Evolutionary conservation across 768 basidiomycete genomes (phyloP), one percentile per base, ranked within the genome.

Genomic region (Rhodotorula toruloides): DNA sequence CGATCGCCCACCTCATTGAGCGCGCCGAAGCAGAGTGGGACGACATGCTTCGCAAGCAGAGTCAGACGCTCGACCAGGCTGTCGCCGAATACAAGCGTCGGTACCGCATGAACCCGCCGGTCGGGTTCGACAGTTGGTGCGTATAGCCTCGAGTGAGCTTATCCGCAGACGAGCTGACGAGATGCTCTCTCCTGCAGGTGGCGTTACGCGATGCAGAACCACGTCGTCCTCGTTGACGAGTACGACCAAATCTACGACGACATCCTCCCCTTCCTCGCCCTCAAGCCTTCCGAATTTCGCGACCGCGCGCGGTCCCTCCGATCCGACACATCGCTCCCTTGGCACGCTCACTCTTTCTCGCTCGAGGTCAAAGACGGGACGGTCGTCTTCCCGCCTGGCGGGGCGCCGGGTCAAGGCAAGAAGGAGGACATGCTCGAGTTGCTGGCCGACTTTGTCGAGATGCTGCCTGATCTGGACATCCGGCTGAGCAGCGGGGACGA

Each of bases 71-170:
- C 40, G 79, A 80, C 34, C 84, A 84, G 46, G 96, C 96, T 0
- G 89, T 91, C 2, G 77, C 78, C 19, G 90, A 93, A 77, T 99
- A 99, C 78, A 83, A 79, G 72, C 79, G 83, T 52, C 81, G 92
- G 58, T 92, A 94, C 77, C 79, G 80, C 10, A 83, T 87, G 37
- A 77, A 83, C 31, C 94, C 94, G 16, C 93, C 94, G 0, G 85
- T 83, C 52, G 93, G 92, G 2, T 99, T 98, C 71, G 91, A 90
- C 75, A 78, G 81, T 21, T 97, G 94, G 93, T 96, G 73, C 44
- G 76, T 21, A 49, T 94, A 90, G n/a, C 40, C 48, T 48, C 47
- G 25, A 14, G 3, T 19, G 9, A 1, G 7, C 16, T 42, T 22
- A 10, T n/a, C 14, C 44, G 29, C 3, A 2, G 2, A 22, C 3